phyloP scores from a whole-genome alignment of 177 flowering plant genomes.

The Telopea speciosissima region DNA sequence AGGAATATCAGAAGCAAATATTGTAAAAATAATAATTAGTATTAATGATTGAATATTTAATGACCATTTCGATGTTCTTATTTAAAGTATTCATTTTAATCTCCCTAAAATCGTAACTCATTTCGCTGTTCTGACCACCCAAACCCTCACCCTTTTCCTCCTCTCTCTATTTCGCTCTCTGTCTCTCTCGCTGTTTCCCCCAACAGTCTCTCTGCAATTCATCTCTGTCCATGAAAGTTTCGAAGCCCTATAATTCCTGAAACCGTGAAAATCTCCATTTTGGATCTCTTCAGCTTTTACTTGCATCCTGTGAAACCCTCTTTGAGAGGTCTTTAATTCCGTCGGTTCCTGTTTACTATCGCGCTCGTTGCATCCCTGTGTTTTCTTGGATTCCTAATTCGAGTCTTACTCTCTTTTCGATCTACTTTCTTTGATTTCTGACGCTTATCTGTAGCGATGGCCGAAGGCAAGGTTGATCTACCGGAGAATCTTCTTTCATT shows the following conservation, averaged over 20 bases:
- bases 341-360: neutral
- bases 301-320: neutral
- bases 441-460: neutral
- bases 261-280: conserved; percentile 7
- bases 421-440: neutral
- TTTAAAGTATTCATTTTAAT: neutral
- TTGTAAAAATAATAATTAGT: too few relatives aligned
- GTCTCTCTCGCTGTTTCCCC: neutral
- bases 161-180: conserved; percentile 5
- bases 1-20: too few relatives aligned
- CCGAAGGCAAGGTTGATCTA: conserved; percentile 12
- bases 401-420: neutral
- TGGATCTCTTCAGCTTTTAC: neutral
- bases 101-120: neutral
- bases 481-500: conserved; percentile 18
- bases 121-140: conserved; percentile 38
- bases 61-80: too few relatives aligned
- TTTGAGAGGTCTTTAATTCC: neutral
- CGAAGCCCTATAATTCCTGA: conserved; percentile 6
- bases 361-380: neutral
- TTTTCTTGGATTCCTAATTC: neutral
- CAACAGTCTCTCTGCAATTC: conserved; percentile 4
- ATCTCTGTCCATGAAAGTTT: neutral
- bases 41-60: too few relatives aligned
- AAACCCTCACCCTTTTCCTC: conserved; percentile 30